phyloP scores from a whole-genome alignment of 1,284 basidiomycete species.

The Pyrrhoderma noxium region DNA sequence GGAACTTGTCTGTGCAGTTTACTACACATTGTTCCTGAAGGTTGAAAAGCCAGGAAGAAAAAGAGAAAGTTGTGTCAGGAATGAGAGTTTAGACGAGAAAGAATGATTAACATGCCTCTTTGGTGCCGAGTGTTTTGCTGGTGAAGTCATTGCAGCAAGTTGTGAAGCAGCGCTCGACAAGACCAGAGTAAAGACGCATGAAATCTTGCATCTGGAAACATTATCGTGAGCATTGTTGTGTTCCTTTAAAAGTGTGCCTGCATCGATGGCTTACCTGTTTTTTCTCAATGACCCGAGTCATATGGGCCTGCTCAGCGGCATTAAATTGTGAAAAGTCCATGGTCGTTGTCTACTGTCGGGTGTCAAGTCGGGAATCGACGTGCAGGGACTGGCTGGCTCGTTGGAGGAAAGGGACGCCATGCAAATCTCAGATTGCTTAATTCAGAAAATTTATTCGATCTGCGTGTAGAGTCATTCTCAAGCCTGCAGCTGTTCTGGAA shows the following conservation, averaged over 20 bases:
- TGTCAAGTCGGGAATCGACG: background rate
- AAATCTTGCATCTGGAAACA: constrained; percentile 91
- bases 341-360: background rate
- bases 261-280: too few species aligned
- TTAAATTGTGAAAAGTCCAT: constrained; percentile 89
- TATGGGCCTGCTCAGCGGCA: constrained; percentile 81
- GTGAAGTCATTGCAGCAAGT: constrained; percentile 97
- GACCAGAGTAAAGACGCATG: constrained; percentile 89
- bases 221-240: constrained; percentile 14
- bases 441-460: background rate
- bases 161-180: constrained; percentile 95
- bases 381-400: background rate
- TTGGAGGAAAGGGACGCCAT: background rate
- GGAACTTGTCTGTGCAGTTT: constrained; percentile 87
- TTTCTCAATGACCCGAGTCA: constrained; percentile 87
- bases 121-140: constrained; percentile 84
- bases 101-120: constrained; percentile 62
- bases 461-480: background rate
- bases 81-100: background rate
- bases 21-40: constrained; percentile 60
- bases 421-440: background rate
- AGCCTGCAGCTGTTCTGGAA: background rate
- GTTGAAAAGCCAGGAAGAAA: background rate
- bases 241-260: too few species aligned
- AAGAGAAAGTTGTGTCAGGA: background rate